phyloP scores from a whole-genome alignment of 192 early-diverging fungal genomes.

The Coemansia sp. region DNA sequence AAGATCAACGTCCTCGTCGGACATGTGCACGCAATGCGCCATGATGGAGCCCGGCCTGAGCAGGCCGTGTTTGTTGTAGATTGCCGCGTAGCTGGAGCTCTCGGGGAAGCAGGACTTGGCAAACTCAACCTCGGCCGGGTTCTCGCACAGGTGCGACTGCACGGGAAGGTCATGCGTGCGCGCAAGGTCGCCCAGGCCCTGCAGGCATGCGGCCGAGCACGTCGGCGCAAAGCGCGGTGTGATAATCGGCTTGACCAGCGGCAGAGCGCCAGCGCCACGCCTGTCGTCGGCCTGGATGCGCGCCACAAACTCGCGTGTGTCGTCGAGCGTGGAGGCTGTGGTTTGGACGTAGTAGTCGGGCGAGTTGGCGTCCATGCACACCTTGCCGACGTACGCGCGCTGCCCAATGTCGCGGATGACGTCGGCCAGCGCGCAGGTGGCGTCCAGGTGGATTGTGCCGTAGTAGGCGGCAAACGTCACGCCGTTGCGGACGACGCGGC shows the following conservation, averaged over 20 bases:
- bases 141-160: slow-evolving; percentile 94
- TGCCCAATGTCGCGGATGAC: slow-evolving; percentile 79
- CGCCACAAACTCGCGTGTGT: slow-evolving; percentile 69
- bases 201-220: slow-evolving; percentile 73
- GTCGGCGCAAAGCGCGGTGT: slow-evolving; percentile 94
- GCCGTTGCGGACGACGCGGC: slow-evolving; percentile 73
- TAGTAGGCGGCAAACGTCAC: slow-evolving; percentile 93
- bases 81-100: slow-evolving; percentile 68
- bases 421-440: slow-evolving; percentile 73
- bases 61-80: slow-evolving; percentile 77
- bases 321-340: slow-evolving; percentile 65
- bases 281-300: slow-evolving; percentile 57
- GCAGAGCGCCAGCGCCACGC: background rate
- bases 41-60: slow-evolving; percentile 77
- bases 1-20: slow-evolving; percentile 68
- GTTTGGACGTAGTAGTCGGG: slow-evolving; percentile 79
- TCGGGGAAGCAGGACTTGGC: slow-evolving; percentile 76
- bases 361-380: slow-evolving; percentile 92
- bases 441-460: slow-evolving; percentile 84
- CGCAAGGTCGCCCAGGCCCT: slow-evolving; percentile 71
- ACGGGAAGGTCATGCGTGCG: slow-evolving; percentile 74
- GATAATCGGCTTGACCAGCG: slow-evolving; percentile 75
- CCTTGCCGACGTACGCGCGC: slow-evolving; percentile 92
- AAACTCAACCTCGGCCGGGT: slow-evolving; percentile 75
- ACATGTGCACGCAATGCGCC: slow-evolving; percentile 93